A percentile compares a stretch with the other conserved stretches of the same genome.
These are phyloP conservation scores for Perkinsus chesapeaki DNA, from an alignment of 169 alveolate genomes.

Conservation along the genomic window DNA sequence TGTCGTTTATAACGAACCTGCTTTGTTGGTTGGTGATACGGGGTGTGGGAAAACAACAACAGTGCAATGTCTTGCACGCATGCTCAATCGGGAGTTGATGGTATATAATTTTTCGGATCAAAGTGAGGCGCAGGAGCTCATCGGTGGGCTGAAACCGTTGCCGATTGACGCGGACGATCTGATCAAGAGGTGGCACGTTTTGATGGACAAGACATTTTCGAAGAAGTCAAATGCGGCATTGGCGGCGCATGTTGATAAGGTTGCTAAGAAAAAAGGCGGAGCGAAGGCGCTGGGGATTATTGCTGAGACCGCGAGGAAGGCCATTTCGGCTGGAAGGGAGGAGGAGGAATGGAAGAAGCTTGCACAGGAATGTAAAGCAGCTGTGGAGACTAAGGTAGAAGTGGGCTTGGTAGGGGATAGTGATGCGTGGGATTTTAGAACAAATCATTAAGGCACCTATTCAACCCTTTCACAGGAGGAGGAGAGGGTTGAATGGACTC, in stretches of 20 bases:
- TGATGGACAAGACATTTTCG: slow-evolving; percentile 8
- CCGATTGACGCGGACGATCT: neutral
- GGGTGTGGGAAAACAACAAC: slow-evolving; percentile 98
- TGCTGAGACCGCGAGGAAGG: neutral
- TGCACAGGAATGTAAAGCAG: neutral
- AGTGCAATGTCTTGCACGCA: slow-evolving; percentile 78
- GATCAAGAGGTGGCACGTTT: slow-evolving; percentile 11
- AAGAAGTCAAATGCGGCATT: neutral
- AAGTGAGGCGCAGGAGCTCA: slow-evolving; percentile 79
- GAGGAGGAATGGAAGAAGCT: slow-evolving; percentile 14
- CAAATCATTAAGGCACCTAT: too few relatives aligned
- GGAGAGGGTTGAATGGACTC: too few relatives aligned
- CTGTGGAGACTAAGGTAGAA: neutral
- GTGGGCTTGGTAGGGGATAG: neutral
- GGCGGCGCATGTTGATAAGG: slow-evolving; percentile 9
- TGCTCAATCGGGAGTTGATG: slow-evolving; percentile 66
- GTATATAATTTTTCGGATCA: slow-evolving; percentile 87
- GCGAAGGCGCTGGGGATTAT: slow-evolving; percentile 9
- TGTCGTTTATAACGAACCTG: slow-evolving; percentile 81
- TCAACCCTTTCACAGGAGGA: too few relatives aligned
- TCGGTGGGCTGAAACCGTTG: slow-evolving; percentile 70
- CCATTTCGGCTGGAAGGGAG: neutral
- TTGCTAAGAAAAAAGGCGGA: neutral
- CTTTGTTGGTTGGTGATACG: slow-evolving; percentile 96
- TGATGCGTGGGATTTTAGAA: too few relatives aligned